A percentile compares a stretch with the other conserved stretches of the same genome.
These are phyloP conservation scores for Fonsecaea erecta DNA, from an alignment of 2,329 filamentous ascomycete species.

Conservation along the genomic window DNA sequence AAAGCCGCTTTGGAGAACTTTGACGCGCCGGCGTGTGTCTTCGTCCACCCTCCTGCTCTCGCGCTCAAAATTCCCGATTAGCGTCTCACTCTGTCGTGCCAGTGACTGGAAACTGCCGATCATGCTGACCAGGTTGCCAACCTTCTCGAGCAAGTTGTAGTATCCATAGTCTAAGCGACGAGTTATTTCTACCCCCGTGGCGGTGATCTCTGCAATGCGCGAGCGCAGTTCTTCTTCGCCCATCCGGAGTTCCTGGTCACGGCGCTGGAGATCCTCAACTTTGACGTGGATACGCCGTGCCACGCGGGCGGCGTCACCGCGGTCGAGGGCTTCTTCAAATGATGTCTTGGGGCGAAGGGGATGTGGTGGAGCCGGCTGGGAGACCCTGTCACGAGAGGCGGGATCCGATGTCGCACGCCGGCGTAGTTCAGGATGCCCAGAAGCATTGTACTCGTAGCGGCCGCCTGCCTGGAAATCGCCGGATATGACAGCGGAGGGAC, in stretches of 20 bases:
- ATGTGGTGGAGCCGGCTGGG: slow-evolving; percentile 14
- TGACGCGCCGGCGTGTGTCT: slow-evolving; percentile 46
- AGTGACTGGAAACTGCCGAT: slow-evolving; percentile 51
- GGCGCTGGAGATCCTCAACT: slow-evolving; percentile 20
- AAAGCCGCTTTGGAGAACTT: slow-evolving; percentile 45
- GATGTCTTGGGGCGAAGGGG: slow-evolving; percentile 25
- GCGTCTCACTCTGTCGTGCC: slow-evolving; percentile 43
- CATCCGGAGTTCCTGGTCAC: slow-evolving; percentile 25
- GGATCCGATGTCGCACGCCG: slow-evolving; percentile 24
- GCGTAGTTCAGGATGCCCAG: slow-evolving; percentile 14
- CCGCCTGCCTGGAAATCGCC: slow-evolving; percentile 25
- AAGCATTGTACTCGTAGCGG: slow-evolving; percentile 18
- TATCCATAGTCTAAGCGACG: slow-evolving; percentile 55
- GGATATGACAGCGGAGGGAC: slow-evolving; percentile 14
- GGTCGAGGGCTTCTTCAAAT: slow-evolving; percentile 26
- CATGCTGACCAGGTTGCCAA: slow-evolving; percentile 47
- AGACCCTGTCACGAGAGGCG: slow-evolving; percentile 4
- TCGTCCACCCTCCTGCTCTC: slow-evolving; percentile 45
- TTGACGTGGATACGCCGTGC: slow-evolving; percentile 31
- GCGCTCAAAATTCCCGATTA: slow-evolving; percentile 47
- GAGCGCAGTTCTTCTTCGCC: slow-evolving; percentile 35
- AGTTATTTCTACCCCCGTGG: slow-evolving; percentile 47
- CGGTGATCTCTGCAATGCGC: slow-evolving; percentile 28
- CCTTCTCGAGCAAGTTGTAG: slow-evolving; percentile 53
- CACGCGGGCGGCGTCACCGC: slow-evolving; percentile 27